These are phyloP conservation scores for Isoetes taiwanensis DNA, from an alignment of 75 land plant genomes.

Conservation along the genomic window DNA sequence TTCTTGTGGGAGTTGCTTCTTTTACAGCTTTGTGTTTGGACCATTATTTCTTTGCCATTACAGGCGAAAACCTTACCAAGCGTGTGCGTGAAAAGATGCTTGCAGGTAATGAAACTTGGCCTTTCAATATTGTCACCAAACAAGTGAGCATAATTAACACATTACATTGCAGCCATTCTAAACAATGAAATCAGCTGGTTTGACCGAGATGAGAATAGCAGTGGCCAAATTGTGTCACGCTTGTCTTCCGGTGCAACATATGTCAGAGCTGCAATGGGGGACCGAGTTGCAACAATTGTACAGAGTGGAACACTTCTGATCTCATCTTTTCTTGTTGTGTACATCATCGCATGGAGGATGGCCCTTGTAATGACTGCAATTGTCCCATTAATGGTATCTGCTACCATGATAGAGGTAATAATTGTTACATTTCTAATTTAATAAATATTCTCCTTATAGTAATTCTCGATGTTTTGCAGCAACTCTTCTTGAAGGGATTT, in stretches of 20 bases:
- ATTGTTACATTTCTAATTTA: too few relatives aligned
- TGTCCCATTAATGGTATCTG: constrained; percentile 70
- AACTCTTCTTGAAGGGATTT: constrained; percentile 70
- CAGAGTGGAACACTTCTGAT: constrained; percentile 71
- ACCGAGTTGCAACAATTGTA: constrained; percentile 60
- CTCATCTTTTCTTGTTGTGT: constrained; percentile 61
- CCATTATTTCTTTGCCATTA: constrained; percentile 29
- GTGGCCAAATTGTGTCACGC: constrained; percentile 58
- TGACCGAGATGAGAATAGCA: constrained; percentile 76
- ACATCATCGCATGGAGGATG: constrained; percentile 75
- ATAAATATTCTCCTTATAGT: too few relatives aligned
- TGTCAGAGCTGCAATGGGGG: constrained; percentile 74
- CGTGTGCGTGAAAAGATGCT: constrained; percentile 21
- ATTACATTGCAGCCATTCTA: constrained; percentile 41
- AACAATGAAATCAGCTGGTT: constrained; percentile 90
- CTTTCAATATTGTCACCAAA: too few relatives aligned
- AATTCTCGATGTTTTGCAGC: constrained; percentile 33
- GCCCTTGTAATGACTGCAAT: constrained; percentile 63
- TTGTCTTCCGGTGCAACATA: constrained; percentile 69
- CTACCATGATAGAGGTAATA: constrained; percentile 71
- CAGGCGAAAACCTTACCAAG: constrained; percentile 25
- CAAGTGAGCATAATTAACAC: constrained; percentile 14
- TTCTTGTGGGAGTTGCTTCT: constrained; percentile 65
- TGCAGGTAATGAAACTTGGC: constrained; percentile 9
- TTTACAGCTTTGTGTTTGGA: constrained; percentile 57